Evolutionary conservation across 2,329 filamentous ascomycete genomes (phyloP).

Genomic region (Penicillium sp.): DNA sequence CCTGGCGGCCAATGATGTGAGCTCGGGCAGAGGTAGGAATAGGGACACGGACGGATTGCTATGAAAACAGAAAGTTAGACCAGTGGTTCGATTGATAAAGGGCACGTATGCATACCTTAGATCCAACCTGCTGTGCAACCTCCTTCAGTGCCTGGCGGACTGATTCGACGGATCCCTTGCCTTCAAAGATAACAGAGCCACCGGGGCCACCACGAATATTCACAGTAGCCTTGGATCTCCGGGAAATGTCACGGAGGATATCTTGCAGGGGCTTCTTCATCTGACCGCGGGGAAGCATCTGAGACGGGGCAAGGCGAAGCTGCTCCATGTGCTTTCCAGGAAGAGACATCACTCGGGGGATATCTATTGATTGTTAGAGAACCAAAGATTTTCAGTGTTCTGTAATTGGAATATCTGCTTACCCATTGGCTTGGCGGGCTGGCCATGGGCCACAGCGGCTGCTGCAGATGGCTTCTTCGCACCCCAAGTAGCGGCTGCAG

Average conservation of each 20-base stretch:
- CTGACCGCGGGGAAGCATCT: conserved; percentile 73
- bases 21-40: conserved; percentile 82
- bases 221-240: conserved; percentile 82
- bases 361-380: conserved; percentile 14
- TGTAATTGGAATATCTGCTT: conserved; percentile 51
- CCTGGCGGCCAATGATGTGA: conserved; percentile 90
- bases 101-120: conserved; percentile 59
- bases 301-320: conserved; percentile 70
- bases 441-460: conserved; percentile 45
- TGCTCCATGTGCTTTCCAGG: conserved; percentile 80
- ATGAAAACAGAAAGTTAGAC: background rate
- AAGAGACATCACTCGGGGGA: conserved; percentile 66
- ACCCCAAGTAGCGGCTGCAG: conserved; percentile 74
- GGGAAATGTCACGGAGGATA: conserved; percentile 87
- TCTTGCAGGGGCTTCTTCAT: conserved; percentile 84
- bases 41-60: conserved; percentile 71
- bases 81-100: conserved; percentile 17
- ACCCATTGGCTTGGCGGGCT: conserved; percentile 52
- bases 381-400: conserved; percentile 18
- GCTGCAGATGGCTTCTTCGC: conserved; percentile 55
- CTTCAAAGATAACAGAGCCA: conserved; percentile 77
- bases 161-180: conserved; percentile 77
- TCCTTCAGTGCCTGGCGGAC: conserved; percentile 88
- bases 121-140: conserved; percentile 81
- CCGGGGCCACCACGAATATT: conserved; percentile 72